phyloP scores from a whole-genome alignment of 1,139 yeast genomes.

The Kluyveromyces marxianus region DNA sequence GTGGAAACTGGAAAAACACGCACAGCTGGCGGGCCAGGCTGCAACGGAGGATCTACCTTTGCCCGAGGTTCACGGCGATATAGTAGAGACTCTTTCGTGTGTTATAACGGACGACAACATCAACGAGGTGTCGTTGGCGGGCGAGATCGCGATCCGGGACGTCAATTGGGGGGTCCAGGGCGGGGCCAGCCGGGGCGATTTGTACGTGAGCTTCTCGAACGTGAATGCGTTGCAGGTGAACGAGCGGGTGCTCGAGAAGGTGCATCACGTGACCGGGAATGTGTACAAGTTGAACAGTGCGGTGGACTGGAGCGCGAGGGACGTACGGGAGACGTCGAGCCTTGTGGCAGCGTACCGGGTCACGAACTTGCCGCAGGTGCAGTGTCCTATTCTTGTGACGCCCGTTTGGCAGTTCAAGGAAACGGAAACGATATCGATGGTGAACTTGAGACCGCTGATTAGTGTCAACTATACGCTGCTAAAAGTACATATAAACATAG shows the following conservation, averaged over 20 bases:
- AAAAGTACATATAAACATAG: conserved; percentile 2
- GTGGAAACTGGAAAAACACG: not conserved
- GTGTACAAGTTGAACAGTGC: not conserved
- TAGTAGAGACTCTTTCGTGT: conserved; percentile 1
- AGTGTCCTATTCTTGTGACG: conserved; percentile 4
- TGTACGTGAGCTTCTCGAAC: conserved; percentile 1
- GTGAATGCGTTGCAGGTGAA: not conserved
- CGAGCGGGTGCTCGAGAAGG: not conserved
- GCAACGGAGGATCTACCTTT: not conserved
- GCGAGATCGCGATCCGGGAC: conserved; percentile 1
- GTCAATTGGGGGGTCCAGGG: not conserved
- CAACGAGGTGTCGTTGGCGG: conserved; percentile 1
- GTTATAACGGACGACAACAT: conserved; percentile 3
- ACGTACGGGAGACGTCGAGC: not conserved
- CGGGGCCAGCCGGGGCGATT: not conserved
- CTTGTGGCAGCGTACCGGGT: not conserved
- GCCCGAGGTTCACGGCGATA: conserved; percentile 1
- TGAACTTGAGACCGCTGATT: conserved; percentile 3
- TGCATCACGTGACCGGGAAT: not conserved
- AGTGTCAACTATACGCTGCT: conserved; percentile 1
- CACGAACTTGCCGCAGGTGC: conserved; percentile 1
- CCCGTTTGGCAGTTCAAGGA: conserved; percentile 6
- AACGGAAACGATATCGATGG: conserved; percentile 2
- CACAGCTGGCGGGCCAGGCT: not conserved
- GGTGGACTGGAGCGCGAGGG: not conserved